Conservation (phyloP, 495 filamentous ascomycete genomes). For the Penicillium alfredii region DNA sequence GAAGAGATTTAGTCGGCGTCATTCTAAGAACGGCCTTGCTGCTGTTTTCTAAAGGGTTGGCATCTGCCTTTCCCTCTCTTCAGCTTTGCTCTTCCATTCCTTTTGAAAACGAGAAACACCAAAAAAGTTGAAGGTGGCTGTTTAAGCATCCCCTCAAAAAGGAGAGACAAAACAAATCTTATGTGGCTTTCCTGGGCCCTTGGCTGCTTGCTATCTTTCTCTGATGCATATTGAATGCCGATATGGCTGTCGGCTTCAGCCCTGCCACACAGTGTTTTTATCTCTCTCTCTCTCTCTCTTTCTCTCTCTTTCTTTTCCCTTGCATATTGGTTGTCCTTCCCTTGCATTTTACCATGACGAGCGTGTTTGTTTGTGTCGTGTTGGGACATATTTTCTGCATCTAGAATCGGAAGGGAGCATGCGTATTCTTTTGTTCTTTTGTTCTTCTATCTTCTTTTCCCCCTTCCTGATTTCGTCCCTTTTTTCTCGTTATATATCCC, state of each 20-base stretch:
- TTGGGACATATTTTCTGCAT: slow-evolving; percentile 32
- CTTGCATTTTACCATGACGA: slow-evolving; percentile 40
- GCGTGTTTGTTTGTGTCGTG: slow-evolving; percentile 27
- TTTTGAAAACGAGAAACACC: no score
- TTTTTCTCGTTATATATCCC: slow-evolving; percentile 35
- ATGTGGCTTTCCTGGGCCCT: no score
- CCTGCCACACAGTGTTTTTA: background rate
- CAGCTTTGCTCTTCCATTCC: slow-evolving; percentile 3
- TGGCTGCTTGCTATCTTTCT: no score
- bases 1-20: slow-evolving; percentile 82
- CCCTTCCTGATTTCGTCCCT: slow-evolving; percentile 6
- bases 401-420: slow-evolving; percentile 38
- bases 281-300: slow-evolving; percentile 1
- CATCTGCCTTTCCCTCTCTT: slow-evolving; percentile 2
- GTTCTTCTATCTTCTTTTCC: slow-evolving; percentile 3
- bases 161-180: no score
- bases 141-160: no score
- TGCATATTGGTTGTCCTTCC: slow-evolving; percentile 21
- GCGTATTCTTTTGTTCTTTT: slow-evolving; percentile 22
- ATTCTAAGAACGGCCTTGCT: slow-evolving; percentile 84
- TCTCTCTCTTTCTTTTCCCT: slow-evolving; percentile 13
- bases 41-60: slow-evolving; percentile 59
- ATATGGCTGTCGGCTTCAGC: no score
- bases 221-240: no score
- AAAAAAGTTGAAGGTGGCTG: no score